Conservation (phyloP, 202 grass and related monocot species). For the Zizania palustris region DNA sequence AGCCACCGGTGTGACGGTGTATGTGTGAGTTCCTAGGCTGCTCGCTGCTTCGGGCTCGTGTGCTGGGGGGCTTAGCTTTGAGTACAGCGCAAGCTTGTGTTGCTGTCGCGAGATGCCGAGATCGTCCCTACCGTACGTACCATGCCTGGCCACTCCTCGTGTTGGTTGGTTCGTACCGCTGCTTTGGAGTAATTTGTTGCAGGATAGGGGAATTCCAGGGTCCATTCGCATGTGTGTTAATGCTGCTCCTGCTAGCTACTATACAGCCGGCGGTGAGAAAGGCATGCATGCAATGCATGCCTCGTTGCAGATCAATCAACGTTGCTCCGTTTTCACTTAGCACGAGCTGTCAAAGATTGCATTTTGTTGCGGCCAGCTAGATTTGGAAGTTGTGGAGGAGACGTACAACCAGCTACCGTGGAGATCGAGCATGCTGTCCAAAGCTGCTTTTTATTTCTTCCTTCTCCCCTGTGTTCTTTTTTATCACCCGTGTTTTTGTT, state of each 20-base stretch:
- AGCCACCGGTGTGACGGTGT: not conserved
- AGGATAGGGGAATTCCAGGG: not conserved
- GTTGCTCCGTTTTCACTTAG: not conserved
- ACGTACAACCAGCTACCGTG: not conserved
- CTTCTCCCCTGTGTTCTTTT: not conserved
- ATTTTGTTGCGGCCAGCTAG: not conserved
- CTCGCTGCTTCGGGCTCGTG: not conserved
- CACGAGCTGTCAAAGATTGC: not conserved
- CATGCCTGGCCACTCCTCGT: not conserved
- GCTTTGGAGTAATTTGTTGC: not conserved
- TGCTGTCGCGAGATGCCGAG: not conserved
- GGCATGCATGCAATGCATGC: not conserved
- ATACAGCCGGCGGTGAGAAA: slow-evolving; percentile 13
- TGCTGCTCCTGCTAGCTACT: not conserved
- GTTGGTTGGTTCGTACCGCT: slow-evolving; percentile 10
- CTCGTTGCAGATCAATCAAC: not conserved
- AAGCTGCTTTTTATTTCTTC: slow-evolving; percentile 7
- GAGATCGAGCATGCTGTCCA: slow-evolving; percentile 11
- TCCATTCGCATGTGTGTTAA: slow-evolving; percentile 16
- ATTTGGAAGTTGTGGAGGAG: not conserved
- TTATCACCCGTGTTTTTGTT: not conserved
- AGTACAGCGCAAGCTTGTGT: slow-evolving; percentile 42
- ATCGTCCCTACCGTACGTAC: not conserved
- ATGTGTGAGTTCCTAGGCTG: too few species aligned
- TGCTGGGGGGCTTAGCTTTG: slow-evolving; percentile 32